Evolutionary conservation across 2,329 filamentous ascomycete species (phyloP), one percentile per base, ranked within the genome.

Genomic region (Tolypocladium nubicola): DNA sequence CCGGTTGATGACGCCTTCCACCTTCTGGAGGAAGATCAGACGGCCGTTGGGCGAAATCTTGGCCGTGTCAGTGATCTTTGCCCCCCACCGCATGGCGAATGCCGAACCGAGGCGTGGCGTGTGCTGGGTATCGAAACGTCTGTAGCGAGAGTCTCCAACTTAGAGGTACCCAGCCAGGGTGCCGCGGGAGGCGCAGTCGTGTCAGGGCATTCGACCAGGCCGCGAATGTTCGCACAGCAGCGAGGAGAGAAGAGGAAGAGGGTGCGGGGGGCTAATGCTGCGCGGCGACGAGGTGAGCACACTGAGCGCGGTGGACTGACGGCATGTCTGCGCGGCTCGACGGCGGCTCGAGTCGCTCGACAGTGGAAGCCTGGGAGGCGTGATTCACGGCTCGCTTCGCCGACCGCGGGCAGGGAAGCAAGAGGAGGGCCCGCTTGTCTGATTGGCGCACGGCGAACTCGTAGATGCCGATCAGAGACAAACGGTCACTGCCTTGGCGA

Each of bases 21-120:
- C 50, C 16, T 55, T 53, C 13, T 61, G 56, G 14, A 57, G 52
- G n/a, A 61, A 37, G 21, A 64, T 55, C 38, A 54, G 57, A 4
- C 62, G 60, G 13, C 57, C 21, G 30, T 59, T 50, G n/a, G 43
- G 30, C 1, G 61, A 63, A 19, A 63, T 16, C 43, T 64, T 64
- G n/a, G 62, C 16, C 4, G 62, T 64, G 41, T 58, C 49, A 11
- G 54, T 59, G 41, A 45, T 43, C 7, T 47, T 43, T 1, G 52
- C 6, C 1, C 55, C 54, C 58, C 59, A 63, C 26, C 53, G 23
- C 61, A 63, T 63, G n/a, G 1, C 55, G 57, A 40, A 2, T 16
- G 6, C 21, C 21, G 39, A 41, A 21, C 14, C 14, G 2, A 19
- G 26, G 26, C 19, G 45, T n/a, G 26, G 11, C 4, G 40, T 5